Percentiles rank a stretch among this genome's conserved stretches.
phyloP scores from a whole-genome alignment of 805 yeast species.

The Ogataea ganodermae region DNA sequence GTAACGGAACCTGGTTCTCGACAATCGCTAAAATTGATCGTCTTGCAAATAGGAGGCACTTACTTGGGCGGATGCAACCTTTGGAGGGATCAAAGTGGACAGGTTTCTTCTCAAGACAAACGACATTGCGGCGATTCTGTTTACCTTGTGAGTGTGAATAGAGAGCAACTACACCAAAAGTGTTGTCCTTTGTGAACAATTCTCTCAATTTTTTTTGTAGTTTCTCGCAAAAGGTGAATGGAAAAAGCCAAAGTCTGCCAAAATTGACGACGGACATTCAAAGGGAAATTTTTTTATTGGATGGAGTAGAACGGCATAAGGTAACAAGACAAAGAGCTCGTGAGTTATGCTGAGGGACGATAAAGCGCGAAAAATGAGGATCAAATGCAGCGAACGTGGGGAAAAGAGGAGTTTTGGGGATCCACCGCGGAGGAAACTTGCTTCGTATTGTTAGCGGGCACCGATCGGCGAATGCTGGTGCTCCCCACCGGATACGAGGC shows the following conservation, averaged over 20 bases:
- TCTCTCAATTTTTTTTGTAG: not conserved
- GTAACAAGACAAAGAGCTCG: not conserved
- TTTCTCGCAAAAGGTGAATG: constrained; percentile 1
- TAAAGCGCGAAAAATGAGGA: not conserved
- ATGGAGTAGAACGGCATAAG: constrained; percentile 1
- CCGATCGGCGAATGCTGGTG: too few relatives aligned
- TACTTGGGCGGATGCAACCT: constrained; percentile 94
- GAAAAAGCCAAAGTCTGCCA: constrained; percentile 5
- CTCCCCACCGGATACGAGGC: not conserved
- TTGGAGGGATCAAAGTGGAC: constrained; percentile 97
- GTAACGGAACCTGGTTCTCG: constrained; percentile 2
- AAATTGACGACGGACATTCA: not conserved
- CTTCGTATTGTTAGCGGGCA: too few relatives aligned
- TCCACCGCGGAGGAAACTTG: too few relatives aligned
- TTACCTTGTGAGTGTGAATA: constrained; percentile 1
- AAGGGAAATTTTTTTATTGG: constrained; percentile 21
- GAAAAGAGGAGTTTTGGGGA: not conserved
- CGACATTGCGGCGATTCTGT: constrained; percentile 52
- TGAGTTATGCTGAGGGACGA: not conserved
- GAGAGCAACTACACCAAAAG: too few relatives aligned
- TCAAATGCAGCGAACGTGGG: not conserved
- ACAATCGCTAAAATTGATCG: not conserved
- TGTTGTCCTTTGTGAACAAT: constrained; percentile 1
- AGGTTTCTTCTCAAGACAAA: constrained; percentile 88
- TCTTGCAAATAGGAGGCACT: constrained; percentile 34